phyloP scores from a whole-genome alignment of 2,329 filamentous ascomycete species.

The Ambrosiella cleistominuta region DNA sequence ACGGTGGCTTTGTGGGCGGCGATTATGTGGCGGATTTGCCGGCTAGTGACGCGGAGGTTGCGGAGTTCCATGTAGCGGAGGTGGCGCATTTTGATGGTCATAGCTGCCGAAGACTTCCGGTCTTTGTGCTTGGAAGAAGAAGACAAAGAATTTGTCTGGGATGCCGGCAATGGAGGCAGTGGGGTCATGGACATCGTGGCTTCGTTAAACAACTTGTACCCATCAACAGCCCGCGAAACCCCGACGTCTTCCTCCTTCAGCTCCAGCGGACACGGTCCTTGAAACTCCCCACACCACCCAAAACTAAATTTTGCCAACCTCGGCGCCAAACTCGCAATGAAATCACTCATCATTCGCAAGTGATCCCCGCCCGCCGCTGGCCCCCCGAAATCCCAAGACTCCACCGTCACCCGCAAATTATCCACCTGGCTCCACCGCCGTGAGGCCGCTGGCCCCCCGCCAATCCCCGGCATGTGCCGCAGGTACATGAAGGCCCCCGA shows the following conservation, averaged over 20 bases:
- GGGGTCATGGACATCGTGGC: slow-evolving; percentile 48
- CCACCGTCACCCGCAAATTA: slow-evolving; percentile 54
- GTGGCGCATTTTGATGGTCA: slow-evolving; percentile 42
- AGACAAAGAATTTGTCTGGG: slow-evolving; percentile 16
- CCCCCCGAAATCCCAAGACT: slow-evolving; percentile 48
- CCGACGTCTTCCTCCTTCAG: slow-evolving; percentile 30
- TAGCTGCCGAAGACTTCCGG: too few relatives aligned
- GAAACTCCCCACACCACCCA: slow-evolving; percentile 54
- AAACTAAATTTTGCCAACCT: slow-evolving; percentile 56
- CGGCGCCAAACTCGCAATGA: slow-evolving; percentile 51
- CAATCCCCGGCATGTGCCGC: slow-evolving; percentile 56
- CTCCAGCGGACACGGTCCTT: slow-evolving; percentile 58
- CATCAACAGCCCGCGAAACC: neutral
- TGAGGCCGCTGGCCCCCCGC: slow-evolving; percentile 52
- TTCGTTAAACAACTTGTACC: slow-evolving; percentile 38
- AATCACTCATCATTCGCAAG: slow-evolving; percentile 65
- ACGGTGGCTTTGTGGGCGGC: slow-evolving; percentile 48
- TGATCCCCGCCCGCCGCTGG: slow-evolving; percentile 47
- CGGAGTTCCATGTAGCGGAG: slow-evolving; percentile 52
- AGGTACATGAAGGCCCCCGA: slow-evolving; percentile 62
- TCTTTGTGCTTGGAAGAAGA: slow-evolving; percentile 26
- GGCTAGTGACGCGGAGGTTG: slow-evolving; percentile 54
- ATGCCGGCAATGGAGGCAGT: slow-evolving; percentile 14
- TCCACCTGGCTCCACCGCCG: slow-evolving; percentile 64
- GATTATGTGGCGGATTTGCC: slow-evolving; percentile 54